Evolutionary conservation across 2,329 filamentous ascomycete species (phyloP).

Genomic region (Fusarium sp.): DNA sequence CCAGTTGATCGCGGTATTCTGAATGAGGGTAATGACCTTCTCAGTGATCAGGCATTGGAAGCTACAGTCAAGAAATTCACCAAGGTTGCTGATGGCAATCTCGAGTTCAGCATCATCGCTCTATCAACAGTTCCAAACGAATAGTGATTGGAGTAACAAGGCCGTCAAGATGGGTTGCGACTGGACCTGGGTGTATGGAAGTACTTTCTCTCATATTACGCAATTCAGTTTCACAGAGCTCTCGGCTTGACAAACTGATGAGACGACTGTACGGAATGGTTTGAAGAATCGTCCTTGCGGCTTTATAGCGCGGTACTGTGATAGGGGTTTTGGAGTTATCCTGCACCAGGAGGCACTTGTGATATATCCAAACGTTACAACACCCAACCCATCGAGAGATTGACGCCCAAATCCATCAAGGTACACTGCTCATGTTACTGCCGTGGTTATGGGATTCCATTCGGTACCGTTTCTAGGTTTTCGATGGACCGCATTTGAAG

Average conservation of each 20-base stretch:
- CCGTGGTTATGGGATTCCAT: background rate
- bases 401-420: background rate
- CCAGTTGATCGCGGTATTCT: slow-evolving; percentile 74
- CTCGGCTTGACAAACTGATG: background rate
- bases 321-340: background rate
- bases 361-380: background rate
- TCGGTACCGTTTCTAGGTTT: background rate
- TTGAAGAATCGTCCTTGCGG: too few relatives aligned
- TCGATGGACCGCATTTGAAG: background rate
- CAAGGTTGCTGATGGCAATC: slow-evolving; percentile 49
- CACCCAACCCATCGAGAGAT: background rate
- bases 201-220: background rate
- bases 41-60: slow-evolving; percentile 75
- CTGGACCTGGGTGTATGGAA: background rate
- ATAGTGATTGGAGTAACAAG: slow-evolving; percentile 6
- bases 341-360: background rate
- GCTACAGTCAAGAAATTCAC: slow-evolving; percentile 63
- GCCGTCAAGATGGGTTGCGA: background rate
- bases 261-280: background rate
- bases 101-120: slow-evolving; percentile 55
- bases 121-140: slow-evolving; percentile 42
- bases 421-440: background rate
- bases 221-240: background rate
- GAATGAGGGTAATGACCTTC: slow-evolving; percentile 67
- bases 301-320: background rate